phyloP scores from a whole-genome alignment of 2,329 filamentous ascomycete genomes.

The Botryotinia convoluta region DNA sequence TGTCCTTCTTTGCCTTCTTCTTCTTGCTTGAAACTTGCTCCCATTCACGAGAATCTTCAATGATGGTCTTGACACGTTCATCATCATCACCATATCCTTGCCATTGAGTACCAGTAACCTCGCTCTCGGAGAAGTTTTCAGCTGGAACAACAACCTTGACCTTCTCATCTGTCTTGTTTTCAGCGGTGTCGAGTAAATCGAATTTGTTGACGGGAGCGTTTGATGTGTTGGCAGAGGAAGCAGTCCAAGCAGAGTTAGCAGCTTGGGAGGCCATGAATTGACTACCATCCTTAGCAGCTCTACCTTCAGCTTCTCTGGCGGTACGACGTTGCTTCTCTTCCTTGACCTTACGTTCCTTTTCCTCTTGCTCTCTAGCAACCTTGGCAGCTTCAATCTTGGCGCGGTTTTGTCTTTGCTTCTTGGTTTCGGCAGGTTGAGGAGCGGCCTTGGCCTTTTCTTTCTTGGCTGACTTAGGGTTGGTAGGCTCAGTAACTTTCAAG shows the following conservation, averaged over 20 bases:
- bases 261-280: conserved; percentile 50
- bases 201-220: conserved; percentile 39
- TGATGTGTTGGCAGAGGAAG: conserved; percentile 29
- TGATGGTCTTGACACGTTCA: conserved; percentile 58
- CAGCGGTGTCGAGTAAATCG: conserved; percentile 56
- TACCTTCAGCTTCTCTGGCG: conserved; percentile 78
- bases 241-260: conserved; percentile 46
- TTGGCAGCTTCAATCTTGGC: conserved; percentile 83
- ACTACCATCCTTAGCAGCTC: conserved; percentile 77
- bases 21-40: conserved; percentile 52
- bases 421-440: conserved; percentile 71
- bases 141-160: conserved; percentile 34
- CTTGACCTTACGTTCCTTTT: conserved; percentile 71
- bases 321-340: conserved; percentile 80
- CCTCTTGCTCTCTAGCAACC: conserved; percentile 69
- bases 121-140: conserved; percentile 29
- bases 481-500: conserved; percentile 71
- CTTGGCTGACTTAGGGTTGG: conserved; percentile 54
- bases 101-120: conserved; percentile 26
- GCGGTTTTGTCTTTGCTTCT: conserved; percentile 93
- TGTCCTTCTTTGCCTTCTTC: conserved; percentile 27
- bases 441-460: conserved; percentile 57
- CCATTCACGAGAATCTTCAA: conserved; percentile 54
- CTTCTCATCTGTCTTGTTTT: conserved; percentile 43
- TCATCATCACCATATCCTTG: conserved; percentile 50